phyloP scores from a whole-genome alignment of 1,284 basidiomycete genomes.

The Afroboletus lepidellus region DNA sequence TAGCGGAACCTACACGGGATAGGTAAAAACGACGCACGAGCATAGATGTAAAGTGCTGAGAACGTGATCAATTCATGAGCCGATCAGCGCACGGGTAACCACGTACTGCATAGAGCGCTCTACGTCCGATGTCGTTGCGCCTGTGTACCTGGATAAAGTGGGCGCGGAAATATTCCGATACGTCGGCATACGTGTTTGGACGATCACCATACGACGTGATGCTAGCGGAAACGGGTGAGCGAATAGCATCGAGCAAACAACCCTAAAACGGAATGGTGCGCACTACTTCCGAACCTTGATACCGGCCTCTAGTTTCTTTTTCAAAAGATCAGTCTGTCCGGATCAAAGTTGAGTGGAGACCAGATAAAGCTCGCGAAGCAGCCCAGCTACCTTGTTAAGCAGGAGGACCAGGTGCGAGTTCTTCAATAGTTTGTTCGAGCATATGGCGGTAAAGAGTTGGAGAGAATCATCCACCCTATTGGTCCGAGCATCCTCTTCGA shows the following conservation, averaged over 20 bases:
- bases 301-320: slow-evolving; percentile 62
- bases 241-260: slow-evolving; percentile 3
- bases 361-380: background rate
- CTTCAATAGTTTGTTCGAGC: slow-evolving; percentile 69
- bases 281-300: slow-evolving; percentile 70
- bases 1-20: background rate
- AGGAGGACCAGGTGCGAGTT: slow-evolving; percentile 71
- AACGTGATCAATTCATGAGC: slow-evolving; percentile 14
- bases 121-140: slow-evolving; percentile 57
- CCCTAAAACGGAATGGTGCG: slow-evolving; percentile 27
- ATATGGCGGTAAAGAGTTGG: slow-evolving; percentile 71
- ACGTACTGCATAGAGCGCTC: slow-evolving; percentile 65
- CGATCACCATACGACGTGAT: slow-evolving; percentile 78
- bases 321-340: slow-evolving; percentile 60
- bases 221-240: slow-evolving; percentile 38
- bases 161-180: slow-evolving; percentile 73
- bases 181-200: slow-evolving; percentile 67
- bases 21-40: slow-evolving; percentile 47
- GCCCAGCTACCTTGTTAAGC: slow-evolving; percentile 64
- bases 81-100: slow-evolving; percentile 4
- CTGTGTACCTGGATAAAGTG: slow-evolving; percentile 75
- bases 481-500: slow-evolving; percentile 74
- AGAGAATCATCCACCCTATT: slow-evolving; percentile 80
- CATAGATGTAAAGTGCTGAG: slow-evolving; percentile 77
- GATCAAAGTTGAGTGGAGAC: slow-evolving; percentile 8